Base-by-base conservation (phyloP, 805 yeast genomes). In the Ogataea thermomethanolica region DNA sequence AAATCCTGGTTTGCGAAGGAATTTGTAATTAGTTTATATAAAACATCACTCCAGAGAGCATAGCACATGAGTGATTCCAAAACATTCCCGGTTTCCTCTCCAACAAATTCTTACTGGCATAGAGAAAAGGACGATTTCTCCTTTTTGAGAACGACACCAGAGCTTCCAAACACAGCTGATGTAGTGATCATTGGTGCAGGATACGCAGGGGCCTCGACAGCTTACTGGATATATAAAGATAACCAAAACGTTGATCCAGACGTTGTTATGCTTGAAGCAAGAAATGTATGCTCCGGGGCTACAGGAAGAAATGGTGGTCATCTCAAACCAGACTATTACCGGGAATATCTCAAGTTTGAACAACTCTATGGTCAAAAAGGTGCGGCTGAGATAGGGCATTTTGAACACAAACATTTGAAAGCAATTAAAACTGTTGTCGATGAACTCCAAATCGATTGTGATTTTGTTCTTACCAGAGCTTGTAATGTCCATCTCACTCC, bases 231-330 rank as follows among this genome's bases (percentile, higher is more conserved):
- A 2, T 33, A 33, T 29, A 36, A 41, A 14, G 17, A 33, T 7
- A 33, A 32, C 13, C 29, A 23, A 8, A 15, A 23, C 4, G 10
- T 15, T 10, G 38, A 45, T 14, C 40, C 46, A 4, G 27, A 10
- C 1, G 37, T 51, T 7, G 13, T 51, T 15, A 43, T 53, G 51
- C 36, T 67, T 2, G 77, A 72, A 45, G 73, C 74, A 5, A 58
- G 67, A 37, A 65, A 65, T 39, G 56, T 62, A 3, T 61, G 64
- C 35, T 60, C 67, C 5, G 63, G 58, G 21, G 77, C 76, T 11
- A 69, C 74, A 2, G 76, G 74, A 12, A 53, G 76, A 39, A 72
- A 71, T 40, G 76, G 76, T 13, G 77, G 76, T 1, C 77, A 72
- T 48, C 46, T 72, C 36, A 67, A 70, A 32, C 73, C 75, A 5